Evolutionary conservation across 148 eudicot species (phyloP).

Genomic region (Silene conica): DNA sequence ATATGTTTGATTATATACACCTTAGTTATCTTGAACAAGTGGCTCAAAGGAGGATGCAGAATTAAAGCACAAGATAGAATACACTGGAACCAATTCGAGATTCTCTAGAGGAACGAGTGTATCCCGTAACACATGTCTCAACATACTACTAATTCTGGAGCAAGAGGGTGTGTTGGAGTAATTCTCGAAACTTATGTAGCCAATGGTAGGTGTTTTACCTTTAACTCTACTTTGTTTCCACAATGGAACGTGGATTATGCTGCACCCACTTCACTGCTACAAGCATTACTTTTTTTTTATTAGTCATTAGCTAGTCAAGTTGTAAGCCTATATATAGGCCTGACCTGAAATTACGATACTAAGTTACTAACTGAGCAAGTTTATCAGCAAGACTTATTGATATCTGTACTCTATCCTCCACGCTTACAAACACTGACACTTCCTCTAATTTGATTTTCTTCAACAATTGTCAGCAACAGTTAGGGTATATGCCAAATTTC

Average conservation of each 20-base stretch:
- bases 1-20: too few relatives aligned
- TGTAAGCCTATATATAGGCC: neutral
- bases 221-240: neutral
- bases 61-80: neutral
- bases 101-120: too few relatives aligned
- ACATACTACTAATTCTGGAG: neutral
- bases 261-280: neutral
- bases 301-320: neutral
- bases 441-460: neutral
- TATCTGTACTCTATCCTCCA: neutral
- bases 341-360: neutral
- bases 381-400: too few relatives aligned
- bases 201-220: neutral
- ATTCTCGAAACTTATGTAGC: neutral
- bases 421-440: neutral
- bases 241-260: neutral
- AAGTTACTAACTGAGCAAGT: too few relatives aligned
- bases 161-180: neutral
- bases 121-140: too few relatives aligned
- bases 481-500: neutral
- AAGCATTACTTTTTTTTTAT: too few relatives aligned
- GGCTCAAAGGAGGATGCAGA: neutral
- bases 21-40: too few relatives aligned
- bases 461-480: neutral
- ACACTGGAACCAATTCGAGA: neutral